Evolutionary conservation across 2,329 filamentous ascomycete genomes (phyloP).

Genomic region (Sporothrix protearum): DNA sequence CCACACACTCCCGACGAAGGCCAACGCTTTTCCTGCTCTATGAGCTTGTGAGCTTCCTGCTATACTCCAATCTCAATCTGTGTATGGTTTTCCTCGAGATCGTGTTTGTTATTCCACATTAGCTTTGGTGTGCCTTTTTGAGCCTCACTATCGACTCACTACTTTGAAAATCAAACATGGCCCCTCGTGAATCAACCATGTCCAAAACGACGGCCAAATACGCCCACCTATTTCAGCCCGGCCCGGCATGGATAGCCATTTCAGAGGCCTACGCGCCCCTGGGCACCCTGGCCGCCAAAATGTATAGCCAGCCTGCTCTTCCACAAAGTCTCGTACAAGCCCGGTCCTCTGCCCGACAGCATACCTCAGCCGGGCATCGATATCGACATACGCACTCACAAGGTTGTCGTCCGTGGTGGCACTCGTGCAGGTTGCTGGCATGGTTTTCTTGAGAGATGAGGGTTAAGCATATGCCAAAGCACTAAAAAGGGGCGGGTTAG

Average conservation of each 20-base stretch:
- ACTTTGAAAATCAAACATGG: no score
- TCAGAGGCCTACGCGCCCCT: constrained; percentile 12
- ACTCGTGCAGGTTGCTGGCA: constrained; percentile 19
- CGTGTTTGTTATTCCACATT: background rate
- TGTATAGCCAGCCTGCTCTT: constrained; percentile 17
- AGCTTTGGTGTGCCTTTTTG: background rate
- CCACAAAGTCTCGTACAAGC: constrained; percentile 23
- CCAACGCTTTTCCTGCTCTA: background rate
- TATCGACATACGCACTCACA: constrained; percentile 14
- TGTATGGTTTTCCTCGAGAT: background rate
- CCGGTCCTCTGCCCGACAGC: constrained; percentile 9
- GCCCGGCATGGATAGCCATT: constrained; percentile 18
- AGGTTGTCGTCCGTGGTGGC: constrained; percentile 26
- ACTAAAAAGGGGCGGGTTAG: background rate
- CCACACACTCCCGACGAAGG: background rate
- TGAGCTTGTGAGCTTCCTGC: background rate
- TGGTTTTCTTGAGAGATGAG: constrained; percentile 18
- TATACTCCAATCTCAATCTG: background rate
- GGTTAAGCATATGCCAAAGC: constrained; percentile 16
- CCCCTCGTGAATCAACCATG: background rate
- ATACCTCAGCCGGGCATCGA: constrained; percentile 9
- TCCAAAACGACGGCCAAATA: background rate
- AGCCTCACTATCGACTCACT: no score
- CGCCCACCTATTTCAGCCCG: background rate
- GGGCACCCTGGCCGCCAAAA: background rate